phyloP scores from a whole-genome alignment of 352 stramenopile genomes.

The Peronospora belbahrii region DNA sequence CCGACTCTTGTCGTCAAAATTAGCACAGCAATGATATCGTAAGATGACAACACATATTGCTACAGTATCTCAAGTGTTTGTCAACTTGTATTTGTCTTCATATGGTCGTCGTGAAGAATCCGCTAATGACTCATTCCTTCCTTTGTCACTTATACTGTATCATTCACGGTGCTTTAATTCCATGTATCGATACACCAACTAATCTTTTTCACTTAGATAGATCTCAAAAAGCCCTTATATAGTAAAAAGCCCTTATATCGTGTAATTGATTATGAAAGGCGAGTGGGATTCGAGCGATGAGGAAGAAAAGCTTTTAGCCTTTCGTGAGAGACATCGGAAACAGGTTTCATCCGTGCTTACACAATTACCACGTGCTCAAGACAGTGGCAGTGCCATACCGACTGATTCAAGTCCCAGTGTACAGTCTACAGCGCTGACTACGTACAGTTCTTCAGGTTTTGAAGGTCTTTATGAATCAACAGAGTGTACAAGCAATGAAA shows the following conservation, averaged over 20 bases:
- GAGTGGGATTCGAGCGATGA: conserved; percentile 19
- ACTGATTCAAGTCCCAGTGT: conserved; percentile 16
- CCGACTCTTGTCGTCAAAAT: too few species aligned
- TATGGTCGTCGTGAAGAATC: too few species aligned
- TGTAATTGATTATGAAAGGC: too few species aligned
- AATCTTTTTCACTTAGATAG: conserved; percentile 2
- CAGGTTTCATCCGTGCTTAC: conserved; percentile 30
- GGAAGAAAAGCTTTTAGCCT: conserved; percentile 15
- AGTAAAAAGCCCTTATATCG: conserved; percentile 2
- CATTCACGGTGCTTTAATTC: conserved; percentile 4
- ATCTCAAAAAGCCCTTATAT: conserved; percentile 9
- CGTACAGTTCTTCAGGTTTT: conserved; percentile 36
- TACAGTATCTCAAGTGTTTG: too few species aligned
- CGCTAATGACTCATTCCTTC: too few species aligned
- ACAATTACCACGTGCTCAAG: conserved; percentile 22
- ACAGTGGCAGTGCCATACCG: conserved; percentile 7
- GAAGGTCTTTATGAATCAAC: conserved; percentile 55
- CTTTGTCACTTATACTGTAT: neutral
- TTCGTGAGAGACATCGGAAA: conserved; percentile 21
- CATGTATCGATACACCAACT: conserved; percentile 7
- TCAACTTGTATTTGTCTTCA: too few species aligned
- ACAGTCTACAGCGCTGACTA: conserved; percentile 38
- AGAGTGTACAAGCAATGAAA: conserved; percentile 21
- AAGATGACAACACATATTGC: conserved; percentile 16
- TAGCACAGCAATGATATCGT: conserved; percentile 17